A percentile compares a stretch with the other conserved stretches of the same genome.
Conservation (phyloP, 1,284 basidiomycete genomes). For the Malassezia obtusa region DNA sequence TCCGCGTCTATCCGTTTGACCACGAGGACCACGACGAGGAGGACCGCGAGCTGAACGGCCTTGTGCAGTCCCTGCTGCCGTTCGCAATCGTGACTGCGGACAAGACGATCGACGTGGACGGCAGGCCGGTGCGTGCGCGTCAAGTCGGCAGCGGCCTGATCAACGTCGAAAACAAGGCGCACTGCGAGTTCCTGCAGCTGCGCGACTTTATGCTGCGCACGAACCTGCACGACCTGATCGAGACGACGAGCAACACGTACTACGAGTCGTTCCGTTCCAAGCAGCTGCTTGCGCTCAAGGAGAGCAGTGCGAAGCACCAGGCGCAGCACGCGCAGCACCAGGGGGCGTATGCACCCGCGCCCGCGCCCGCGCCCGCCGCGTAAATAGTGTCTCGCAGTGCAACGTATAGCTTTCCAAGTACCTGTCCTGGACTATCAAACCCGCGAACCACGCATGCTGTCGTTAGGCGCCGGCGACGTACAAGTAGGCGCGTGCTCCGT, state of each 20-base stretch:
- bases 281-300: conserved; percentile 85
- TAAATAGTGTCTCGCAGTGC: background rate
- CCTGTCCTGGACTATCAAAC: background rate
- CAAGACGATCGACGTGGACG: conserved; percentile 83
- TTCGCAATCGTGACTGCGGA: conserved; percentile 96
- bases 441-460: conserved; percentile 1
- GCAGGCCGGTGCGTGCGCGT: conserved; percentile 84
- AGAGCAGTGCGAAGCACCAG: conserved; percentile 51
- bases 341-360: conserved; percentile 11
- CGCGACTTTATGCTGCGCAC: conserved; percentile 84
- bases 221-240: conserved; percentile 94
- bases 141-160: conserved; percentile 98
- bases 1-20: conserved; percentile 92
- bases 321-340: conserved; percentile 16
- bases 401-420: background rate
- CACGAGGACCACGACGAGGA: conserved; percentile 87
- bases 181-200: conserved; percentile 96
- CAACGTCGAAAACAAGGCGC: conserved; percentile 80
- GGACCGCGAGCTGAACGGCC: conserved; percentile 78
- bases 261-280: conserved; percentile 99
- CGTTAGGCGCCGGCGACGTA: background rate
- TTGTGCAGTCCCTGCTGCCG: conserved; percentile 78
- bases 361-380: background rate
- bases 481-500: conserved; percentile 79
- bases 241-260: conserved; percentile 96